A percentile compares a stretch with the other conserved stretches of the same genome.
phyloP scores from a whole-genome alignment of 2,329 filamentous ascomycete species.

The Alternaria conjuncta region DNA sequence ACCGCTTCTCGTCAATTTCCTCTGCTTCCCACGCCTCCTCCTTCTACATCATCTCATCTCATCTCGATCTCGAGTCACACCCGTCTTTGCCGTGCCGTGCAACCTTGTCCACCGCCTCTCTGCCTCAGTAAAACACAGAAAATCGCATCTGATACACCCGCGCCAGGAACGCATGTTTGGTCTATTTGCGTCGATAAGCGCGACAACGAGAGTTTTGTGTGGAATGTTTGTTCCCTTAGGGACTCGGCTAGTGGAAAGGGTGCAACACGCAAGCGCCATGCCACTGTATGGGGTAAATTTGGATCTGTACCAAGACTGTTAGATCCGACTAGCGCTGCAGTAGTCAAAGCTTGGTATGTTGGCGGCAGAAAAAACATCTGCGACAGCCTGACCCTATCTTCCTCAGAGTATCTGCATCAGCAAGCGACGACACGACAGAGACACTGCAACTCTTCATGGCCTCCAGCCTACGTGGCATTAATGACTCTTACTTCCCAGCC shows the following conservation, averaged over 20 bases:
- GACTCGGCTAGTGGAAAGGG: slow-evolving; percentile 1
- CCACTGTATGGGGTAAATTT: slow-evolving; percentile 28
- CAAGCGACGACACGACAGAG: not conserved
- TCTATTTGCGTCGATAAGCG: slow-evolving; percentile 16
- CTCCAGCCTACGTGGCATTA: not conserved
- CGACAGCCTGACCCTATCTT: not conserved
- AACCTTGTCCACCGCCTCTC: not conserved
- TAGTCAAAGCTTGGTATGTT: slow-evolving; percentile 27
- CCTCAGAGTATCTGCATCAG: not conserved
- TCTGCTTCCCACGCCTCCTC: not conserved
- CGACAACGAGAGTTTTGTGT: slow-evolving; percentile 20
- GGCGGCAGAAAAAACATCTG: not conserved
- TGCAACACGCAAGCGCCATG: slow-evolving; percentile 10
- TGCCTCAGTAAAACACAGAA: slow-evolving; percentile 11
- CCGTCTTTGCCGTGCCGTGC: slow-evolving; percentile 7
- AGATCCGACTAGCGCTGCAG: slow-evolving; percentile 12
- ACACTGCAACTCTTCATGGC: not conserved
- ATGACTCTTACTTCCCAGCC: not conserved
- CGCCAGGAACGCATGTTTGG: slow-evolving; percentile 12
- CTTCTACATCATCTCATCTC: not conserved
- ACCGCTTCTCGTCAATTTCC: slow-evolving; percentile 4
- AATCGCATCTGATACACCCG: slow-evolving; percentile 11
- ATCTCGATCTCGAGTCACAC: not conserved
- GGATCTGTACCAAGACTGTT: slow-evolving; percentile 15
- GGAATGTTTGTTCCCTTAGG: not conserved